Evolutionary conservation across 768 basidiomycete species (phyloP).

Genomic region (Boletus vermiculosoides): DNA sequence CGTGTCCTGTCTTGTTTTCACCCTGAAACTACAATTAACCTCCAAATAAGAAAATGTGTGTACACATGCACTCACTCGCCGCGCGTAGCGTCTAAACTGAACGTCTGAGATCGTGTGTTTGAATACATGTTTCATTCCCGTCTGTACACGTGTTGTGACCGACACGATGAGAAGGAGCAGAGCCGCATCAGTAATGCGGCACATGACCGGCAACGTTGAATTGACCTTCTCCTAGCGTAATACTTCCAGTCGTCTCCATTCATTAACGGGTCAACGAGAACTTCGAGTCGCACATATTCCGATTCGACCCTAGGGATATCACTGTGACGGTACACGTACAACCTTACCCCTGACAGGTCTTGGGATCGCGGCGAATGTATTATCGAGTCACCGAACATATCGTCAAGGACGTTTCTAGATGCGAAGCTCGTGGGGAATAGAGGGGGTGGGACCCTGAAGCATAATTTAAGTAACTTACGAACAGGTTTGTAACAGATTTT

Average conservation of each 20-base stretch:
- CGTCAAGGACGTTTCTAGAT: background rate
- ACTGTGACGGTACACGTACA: conserved; percentile 11
- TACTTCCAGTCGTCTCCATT: background rate
- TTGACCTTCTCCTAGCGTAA: conserved; percentile 5
- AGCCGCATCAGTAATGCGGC: background rate
- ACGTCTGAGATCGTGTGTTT: background rate
- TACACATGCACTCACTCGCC: background rate
- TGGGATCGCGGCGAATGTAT: background rate
- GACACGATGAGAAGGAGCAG: background rate
- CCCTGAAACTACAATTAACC: background rate
- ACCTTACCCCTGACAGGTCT: background rate
- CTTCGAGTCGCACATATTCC: background rate
- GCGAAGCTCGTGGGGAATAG: background rate
- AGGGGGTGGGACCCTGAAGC: background rate
- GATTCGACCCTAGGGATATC: background rate
- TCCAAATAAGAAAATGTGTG: background rate
- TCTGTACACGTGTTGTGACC: background rate
- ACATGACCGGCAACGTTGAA: background rate
- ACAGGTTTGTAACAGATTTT: background rate
- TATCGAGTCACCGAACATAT: conserved; percentile 1
- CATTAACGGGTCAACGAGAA: background rate
- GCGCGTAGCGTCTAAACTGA: background rate
- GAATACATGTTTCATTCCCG: conserved; percentile 9
- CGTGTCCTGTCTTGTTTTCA: background rate
- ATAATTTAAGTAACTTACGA: background rate